phyloP scores from a whole-genome alignment of 1,284 basidiomycete genomes.

The Entoloma clypeatum region DNA sequence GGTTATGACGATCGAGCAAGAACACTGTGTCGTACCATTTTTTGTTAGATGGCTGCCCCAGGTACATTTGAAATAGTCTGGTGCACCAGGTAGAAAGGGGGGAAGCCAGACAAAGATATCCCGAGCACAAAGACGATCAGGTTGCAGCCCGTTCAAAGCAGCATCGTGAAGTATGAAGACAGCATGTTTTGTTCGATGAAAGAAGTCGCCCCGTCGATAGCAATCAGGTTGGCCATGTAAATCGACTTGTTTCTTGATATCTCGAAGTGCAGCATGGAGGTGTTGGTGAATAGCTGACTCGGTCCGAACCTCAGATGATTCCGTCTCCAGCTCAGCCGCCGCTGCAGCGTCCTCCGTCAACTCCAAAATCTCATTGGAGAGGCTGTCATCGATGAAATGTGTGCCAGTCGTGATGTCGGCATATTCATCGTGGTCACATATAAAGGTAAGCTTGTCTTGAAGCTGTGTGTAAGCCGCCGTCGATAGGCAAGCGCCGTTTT shows the following conservation, averaged over 20 bases:
- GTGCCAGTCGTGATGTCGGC: not conserved
- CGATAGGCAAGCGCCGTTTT: not conserved
- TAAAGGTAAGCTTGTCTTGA: not conserved
- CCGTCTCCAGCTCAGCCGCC: not conserved
- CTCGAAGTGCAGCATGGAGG: constrained; percentile 2
- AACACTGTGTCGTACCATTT: not conserved
- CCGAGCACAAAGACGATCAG: constrained; percentile 1
- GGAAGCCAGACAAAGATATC: constrained; percentile 3
- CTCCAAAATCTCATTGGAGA: not conserved
- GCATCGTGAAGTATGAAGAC: constrained; percentile 1
- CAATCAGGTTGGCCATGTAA: not conserved
- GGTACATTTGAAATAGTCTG: not conserved
- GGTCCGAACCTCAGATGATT: not conserved
- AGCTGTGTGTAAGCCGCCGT: not conserved
- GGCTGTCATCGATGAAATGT: too few relatives aligned
- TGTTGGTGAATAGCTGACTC: constrained; percentile 1
- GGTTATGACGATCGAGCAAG: not conserved
- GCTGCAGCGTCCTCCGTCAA: not conserved
- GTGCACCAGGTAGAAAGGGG: constrained; percentile 1
- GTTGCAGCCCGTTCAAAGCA: constrained; percentile 1
- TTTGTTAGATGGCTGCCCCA: not conserved
- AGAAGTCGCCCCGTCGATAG: constrained; percentile 1
- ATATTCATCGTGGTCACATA: not conserved
- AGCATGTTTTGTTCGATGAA: constrained; percentile 2
- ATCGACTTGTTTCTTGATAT: not conserved